Evolutionary conservation across 2,329 filamentous ascomycete genomes (phyloP).

Genomic region (Ampelomyces quisqualis): DNA sequence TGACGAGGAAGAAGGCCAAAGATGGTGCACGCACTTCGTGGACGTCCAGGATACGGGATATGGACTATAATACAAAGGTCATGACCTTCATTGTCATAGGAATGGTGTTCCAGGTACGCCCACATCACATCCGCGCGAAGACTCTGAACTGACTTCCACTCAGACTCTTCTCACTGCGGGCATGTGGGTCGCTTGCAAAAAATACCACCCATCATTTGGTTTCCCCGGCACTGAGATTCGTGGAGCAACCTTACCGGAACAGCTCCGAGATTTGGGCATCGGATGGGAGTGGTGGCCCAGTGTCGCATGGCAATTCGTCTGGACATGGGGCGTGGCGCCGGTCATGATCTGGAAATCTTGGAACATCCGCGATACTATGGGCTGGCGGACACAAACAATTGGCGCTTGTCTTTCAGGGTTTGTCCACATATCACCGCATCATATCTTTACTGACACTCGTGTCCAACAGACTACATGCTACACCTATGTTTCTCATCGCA

Average conservation of each 20-base stretch:
- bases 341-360: conserved; percentile 17
- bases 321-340: conserved; percentile 23
- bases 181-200: conserved; percentile 16
- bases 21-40: conserved; percentile 4
- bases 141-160: too few species aligned
- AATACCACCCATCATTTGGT: conserved; percentile 21
- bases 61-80: conserved; percentile 6
- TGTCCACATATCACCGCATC: neutral
- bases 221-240: conserved; percentile 15
- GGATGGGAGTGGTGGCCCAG: conserved; percentile 28
- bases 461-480: conserved; percentile 15
- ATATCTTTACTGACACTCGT: conserved; percentile 1
- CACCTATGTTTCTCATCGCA: conserved; percentile 22
- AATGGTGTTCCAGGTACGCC: conserved; percentile 4
- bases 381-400: conserved; percentile 22
- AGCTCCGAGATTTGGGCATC: conserved; percentile 15
- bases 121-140: neutral
- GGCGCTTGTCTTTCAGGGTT: conserved; percentile 19
- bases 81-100: conserved; percentile 4
- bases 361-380: conserved; percentile 17
- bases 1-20: conserved; percentile 1
- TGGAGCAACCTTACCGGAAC: conserved; percentile 15
- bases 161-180: conserved; percentile 7
- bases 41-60: conserved; percentile 2
- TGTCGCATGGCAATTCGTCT: conserved; percentile 21